phyloP scores from a whole-genome alignment of 2,329 filamentous ascomycete genomes.

The Aquanectria penicillioides region DNA sequence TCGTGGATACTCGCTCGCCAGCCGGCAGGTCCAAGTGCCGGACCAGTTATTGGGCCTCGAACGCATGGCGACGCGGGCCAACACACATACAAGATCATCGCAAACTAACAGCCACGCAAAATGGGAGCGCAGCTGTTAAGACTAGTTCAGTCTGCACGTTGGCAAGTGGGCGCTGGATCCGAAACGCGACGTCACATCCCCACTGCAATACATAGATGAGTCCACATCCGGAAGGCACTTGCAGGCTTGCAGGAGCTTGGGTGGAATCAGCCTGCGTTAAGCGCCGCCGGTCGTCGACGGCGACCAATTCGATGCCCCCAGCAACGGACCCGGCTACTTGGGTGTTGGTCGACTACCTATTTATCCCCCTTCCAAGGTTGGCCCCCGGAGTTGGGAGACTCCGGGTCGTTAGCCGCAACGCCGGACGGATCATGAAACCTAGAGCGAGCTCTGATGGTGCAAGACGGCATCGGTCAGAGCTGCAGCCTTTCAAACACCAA shows the following conservation, averaged over 20 bases:
- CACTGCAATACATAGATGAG: conserved; percentile 1
- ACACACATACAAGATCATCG: conserved; percentile 14
- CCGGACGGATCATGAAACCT: too few species aligned
- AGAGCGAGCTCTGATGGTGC: too few species aligned
- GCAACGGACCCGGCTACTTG: too few species aligned
- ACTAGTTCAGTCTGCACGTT: conserved; percentile 29
- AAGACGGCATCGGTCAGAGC: too few species aligned
- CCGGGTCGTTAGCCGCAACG: too few species aligned
- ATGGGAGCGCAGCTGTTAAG: conserved; percentile 26
- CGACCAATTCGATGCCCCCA: neutral
- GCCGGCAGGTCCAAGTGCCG: neutral
- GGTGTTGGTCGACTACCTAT: too few species aligned
- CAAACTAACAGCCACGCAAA: conserved; percentile 25
- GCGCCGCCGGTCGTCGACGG: neutral
- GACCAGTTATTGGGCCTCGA: neutral
- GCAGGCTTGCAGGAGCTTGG: conserved; percentile 1
- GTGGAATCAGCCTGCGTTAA: neutral
- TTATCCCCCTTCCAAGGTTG: too few species aligned
- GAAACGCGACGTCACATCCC: conserved; percentile 29
- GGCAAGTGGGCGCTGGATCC: conserved; percentile 16
- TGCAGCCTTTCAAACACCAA: too few species aligned
- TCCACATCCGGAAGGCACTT: too few species aligned
- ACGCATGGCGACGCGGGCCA: conserved; percentile 20
- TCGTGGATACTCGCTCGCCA: neutral
- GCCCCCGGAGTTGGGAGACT: neutral